Conservation (phyloP, 495 filamentous ascomycete genomes). For the Corynascus novoguineensis region DNA sequence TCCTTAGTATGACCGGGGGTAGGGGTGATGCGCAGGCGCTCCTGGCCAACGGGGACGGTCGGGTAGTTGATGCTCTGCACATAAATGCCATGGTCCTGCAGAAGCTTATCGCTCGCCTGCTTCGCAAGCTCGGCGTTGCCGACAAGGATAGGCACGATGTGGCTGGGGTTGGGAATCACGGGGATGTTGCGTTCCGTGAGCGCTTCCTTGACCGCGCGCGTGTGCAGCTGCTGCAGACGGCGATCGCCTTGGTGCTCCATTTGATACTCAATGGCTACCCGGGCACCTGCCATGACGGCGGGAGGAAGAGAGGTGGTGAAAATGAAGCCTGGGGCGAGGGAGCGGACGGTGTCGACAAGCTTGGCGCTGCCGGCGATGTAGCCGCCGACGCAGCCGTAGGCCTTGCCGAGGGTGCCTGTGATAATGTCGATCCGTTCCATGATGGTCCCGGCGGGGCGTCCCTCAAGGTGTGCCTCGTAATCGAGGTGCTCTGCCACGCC, state of each 20-base stretch:
- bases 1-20: conserved; percentile 84
- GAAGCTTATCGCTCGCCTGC: conserved; percentile 77
- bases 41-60: conserved; percentile 92
- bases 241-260: conserved; percentile 73
- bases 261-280: conserved; percentile 90
- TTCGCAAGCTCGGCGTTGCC: conserved; percentile 93
- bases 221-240: conserved; percentile 89
- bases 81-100: conserved; percentile 86
- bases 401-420: conserved; percentile 93
- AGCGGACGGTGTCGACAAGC: conserved; percentile 92
- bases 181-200: conserved; percentile 76
- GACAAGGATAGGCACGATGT: conserved; percentile 92
- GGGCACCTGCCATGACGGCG: conserved; percentile 92
- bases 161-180: conserved; percentile 96
- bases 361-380: conserved; percentile 89
- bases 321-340: conserved; percentile 94
- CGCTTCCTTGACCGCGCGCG: conserved; percentile 79
- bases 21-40: conserved; percentile 89
- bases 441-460: conserved; percentile 72
- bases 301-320: conserved; percentile 97
- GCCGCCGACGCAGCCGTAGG: conserved; percentile 94
- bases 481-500: conserved; percentile 97
- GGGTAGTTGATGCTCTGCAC: conserved; percentile 99
- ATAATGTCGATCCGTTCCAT: conserved; percentile 98
- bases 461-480: conserved; percentile 67